Base-by-base conservation (phyloP, 1,284 basidiomycete genomes). In the Malassezia caprae region DNA sequence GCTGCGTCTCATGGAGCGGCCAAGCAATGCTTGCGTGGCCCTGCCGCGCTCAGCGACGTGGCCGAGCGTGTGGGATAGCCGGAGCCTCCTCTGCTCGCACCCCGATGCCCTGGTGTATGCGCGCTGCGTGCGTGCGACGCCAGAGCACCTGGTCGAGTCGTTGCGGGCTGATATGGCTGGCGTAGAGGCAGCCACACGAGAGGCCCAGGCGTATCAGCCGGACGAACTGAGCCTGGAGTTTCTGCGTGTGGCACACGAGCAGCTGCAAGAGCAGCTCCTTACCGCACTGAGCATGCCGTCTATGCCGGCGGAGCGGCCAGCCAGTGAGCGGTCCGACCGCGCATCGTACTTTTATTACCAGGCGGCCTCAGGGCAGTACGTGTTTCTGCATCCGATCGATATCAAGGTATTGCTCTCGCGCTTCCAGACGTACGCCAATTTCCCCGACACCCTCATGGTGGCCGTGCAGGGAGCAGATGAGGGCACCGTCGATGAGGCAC, bases 91-190 rank as follows among this genome's bases (percentile, higher is more conserved):
- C 12, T 59, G 60, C n/a, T 51, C 51, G 30, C 81, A 91, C 19
- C 94, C 91, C 0, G 90, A 96, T 69, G 87, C 94, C 24, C 84
- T 86, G 63, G 78, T 80, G 19, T 96, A 86, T 72, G 82, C 90
- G 32, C 91, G 89, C 67, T 94, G 96, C 77, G 94, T 96, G 88
- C 83, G 98, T 19, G 90, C 90, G 11, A 88, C 90, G 0, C 90
- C 93, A 0, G 80, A 83, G 26, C 53, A 65, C 23, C 86, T 91
- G 69, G 79, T 85, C 41, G 72, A 79, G 11, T 84, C 89, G 67
- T 81, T 96, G 13, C 80, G 82, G 0, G 79, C 77, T 42, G 88
- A 96, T 62, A 76, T 91, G 8, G 82, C 82, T 40, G 84, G 86
- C 61, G 79, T 96, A 3, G 80, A 78, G 2, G 68, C 78, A 1